Evolutionary conservation across 495 filamentous ascomycete genomes (phyloP), one percentile per base, ranked within the genome.

Genomic region (Aspergillus indologenus): DNA sequence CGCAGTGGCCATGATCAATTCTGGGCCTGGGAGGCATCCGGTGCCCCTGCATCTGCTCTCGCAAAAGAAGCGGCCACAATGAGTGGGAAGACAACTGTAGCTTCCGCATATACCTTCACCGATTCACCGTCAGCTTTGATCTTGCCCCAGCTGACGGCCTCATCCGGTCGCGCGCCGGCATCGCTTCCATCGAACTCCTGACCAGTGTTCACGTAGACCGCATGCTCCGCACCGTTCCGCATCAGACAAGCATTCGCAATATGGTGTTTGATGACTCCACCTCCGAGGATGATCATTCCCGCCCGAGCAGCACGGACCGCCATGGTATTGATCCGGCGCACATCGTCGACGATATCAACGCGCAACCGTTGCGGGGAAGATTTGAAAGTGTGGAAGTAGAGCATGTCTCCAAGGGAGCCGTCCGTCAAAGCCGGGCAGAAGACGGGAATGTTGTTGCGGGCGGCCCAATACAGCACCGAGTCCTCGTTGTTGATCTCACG

Each of bases 101-200:
- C 94, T 66, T 98, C 94, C 15, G 89, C 85, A 62, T 94, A 96
- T 1, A 98, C 91, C 83, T 98, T 97, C 53, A 97, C 92, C 56
- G 87, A 87, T 57, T 91, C 84, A 0, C 83, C 95, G 44, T 88
- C 90, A 20, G 83, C 78, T 71, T 92, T 96, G 72, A 98, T 96
- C 81, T 98, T 98, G 5, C 94, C 94, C 94, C 95, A 98, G 63
- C 90, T 96, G 15, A 98, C 90, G 0, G 94, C 94, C 74, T 98
- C 94, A 65, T 98, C 94, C 7, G 95, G 95, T 49, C 95, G 81
- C 2, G 95, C 94, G 0, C 95, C 94, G 2, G 95, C 93, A 80
- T 98, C 95, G 60, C 90, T 95, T 0, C 94, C 95, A 71, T 98
- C 94, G 70, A 96, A 98, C 69, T 98, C 95, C 71, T 94, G 89